Percentiles rank a stretch among this genome's conserved stretches.
Conservation (phyloP, 768 basidiomycete species). For the Chlorophyllum brunneum region DNA sequence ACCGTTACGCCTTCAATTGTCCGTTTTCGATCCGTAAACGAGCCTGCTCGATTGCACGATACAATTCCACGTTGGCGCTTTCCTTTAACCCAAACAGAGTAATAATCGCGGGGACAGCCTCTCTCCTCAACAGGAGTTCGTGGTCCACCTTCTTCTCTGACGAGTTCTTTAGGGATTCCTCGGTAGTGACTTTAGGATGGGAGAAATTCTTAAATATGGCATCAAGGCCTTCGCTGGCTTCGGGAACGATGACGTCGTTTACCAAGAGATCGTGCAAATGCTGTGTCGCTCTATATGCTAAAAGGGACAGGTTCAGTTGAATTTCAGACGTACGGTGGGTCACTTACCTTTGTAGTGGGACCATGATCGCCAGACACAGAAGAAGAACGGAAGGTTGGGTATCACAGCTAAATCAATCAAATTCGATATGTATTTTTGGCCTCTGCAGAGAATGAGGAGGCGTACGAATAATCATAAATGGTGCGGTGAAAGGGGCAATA, state of each 20-base stretch:
- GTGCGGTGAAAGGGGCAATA: slow-evolving; percentile 68
- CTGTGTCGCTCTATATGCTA: slow-evolving; percentile 68
- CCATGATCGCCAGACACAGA: slow-evolving; percentile 83
- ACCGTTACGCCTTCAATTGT: neutral
- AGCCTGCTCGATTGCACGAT: slow-evolving; percentile 65
- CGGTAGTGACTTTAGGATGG: neutral
- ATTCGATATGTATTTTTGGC: neutral
- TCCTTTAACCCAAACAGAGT: slow-evolving; percentile 41
- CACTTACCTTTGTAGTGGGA: slow-evolving; percentile 70
- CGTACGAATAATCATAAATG: slow-evolving; percentile 75
- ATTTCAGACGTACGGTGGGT: neutral
- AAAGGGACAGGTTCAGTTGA: neutral
- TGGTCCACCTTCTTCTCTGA: slow-evolving; percentile 16
- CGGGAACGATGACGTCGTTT: slow-evolving; percentile 50
- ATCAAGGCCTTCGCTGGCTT: slow-evolving; percentile 53
- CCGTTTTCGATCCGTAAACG: slow-evolving; percentile 27
- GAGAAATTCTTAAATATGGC: slow-evolving; percentile 40
- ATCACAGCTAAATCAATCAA: slow-evolving; percentile 51
- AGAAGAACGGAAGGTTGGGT: slow-evolving; percentile 84
- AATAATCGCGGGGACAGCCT: slow-evolving; percentile 51
- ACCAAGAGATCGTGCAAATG: slow-evolving; percentile 62
- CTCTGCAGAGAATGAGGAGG: slow-evolving; percentile 8
- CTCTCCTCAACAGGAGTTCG: slow-evolving; percentile 44
- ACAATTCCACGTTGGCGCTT: slow-evolving; percentile 45
- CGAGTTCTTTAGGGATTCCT: slow-evolving; percentile 4